Conservation (phyloP, 306 rosid genomes). For the Argentina anserina region DNA sequence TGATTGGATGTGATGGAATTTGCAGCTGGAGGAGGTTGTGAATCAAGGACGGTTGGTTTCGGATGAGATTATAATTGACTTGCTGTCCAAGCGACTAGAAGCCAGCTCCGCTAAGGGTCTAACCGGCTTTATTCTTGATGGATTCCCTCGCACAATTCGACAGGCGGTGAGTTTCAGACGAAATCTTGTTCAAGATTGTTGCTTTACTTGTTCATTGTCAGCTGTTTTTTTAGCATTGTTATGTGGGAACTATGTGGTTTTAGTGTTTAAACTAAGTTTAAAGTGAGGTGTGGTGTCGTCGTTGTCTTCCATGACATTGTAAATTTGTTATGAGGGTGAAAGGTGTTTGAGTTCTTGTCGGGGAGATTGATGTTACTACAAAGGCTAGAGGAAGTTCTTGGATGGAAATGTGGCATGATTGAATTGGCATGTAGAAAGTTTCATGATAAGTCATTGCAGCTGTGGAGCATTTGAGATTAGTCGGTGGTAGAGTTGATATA, state of each 20-base stretch:
- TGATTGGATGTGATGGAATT: not conserved
- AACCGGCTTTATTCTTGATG: slow-evolving; percentile 49
- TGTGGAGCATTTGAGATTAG: not conserved
- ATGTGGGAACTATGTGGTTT: not conserved
- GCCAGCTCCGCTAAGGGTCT: slow-evolving; percentile 37
- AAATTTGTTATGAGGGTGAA: not conserved
- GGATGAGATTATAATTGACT: slow-evolving; percentile 42
- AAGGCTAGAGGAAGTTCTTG: not conserved
- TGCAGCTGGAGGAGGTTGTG: slow-evolving; percentile 49
- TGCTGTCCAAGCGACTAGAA: slow-evolving; percentile 44
- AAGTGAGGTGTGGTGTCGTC: not conserved
- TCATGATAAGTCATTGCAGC: not conserved
- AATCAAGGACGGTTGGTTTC: slow-evolving; percentile 45
- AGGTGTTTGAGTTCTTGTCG: not conserved
- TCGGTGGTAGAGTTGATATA: slow-evolving; percentile 1
- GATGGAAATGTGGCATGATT: not conserved
- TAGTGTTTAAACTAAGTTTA: not conserved
- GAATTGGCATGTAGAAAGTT: not conserved
- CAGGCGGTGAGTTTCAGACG: slow-evolving; percentile 36
- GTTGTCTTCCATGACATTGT: not conserved
- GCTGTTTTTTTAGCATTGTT: not conserved
- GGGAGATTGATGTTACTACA: not conserved
- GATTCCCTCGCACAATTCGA: slow-evolving; percentile 46
- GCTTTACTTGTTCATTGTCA: not conserved
- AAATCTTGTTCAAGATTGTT: not conserved